Conservation (phyloP, 1,284 basidiomycete genomes). For the Puccinia horiana region DNA sequence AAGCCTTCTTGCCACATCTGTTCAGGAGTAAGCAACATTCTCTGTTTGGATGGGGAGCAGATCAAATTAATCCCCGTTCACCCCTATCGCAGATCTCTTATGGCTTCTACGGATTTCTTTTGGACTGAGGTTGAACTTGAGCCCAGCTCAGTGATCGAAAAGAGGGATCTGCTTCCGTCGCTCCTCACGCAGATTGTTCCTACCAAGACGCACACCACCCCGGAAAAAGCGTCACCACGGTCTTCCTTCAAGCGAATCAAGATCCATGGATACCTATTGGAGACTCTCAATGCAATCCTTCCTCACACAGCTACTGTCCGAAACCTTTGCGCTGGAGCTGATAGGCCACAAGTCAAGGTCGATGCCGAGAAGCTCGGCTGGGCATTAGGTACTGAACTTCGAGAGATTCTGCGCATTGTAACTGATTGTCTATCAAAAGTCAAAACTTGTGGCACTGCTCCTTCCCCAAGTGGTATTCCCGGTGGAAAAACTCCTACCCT, state of each 20-base stretch:
- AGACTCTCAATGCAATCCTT: not conserved
- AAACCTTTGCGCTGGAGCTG: not conserved
- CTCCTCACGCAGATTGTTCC: not conserved
- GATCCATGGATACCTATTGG: not conserved
- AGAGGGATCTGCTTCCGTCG: not conserved
- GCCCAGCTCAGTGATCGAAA: not conserved
- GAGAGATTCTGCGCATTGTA: not conserved
- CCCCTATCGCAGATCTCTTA: not conserved
- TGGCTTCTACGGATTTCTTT: not conserved
- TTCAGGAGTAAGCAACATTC: not conserved
- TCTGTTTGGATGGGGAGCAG: no score
- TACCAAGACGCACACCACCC: not conserved
- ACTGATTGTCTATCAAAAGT: not conserved
- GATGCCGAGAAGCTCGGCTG: not conserved
- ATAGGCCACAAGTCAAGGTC: no score
- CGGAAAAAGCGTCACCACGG: not conserved
- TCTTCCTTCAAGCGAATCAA: slow-evolving; percentile 8
- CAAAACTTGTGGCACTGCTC: slow-evolving; percentile 4
- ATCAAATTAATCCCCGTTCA: no score
- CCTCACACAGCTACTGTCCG: not conserved
- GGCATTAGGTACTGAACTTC: slow-evolving; percentile 5
- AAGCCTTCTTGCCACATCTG: not conserved
- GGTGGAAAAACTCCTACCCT: not conserved
- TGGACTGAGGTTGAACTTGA: no score
- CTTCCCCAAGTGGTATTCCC: slow-evolving; percentile 2